These are phyloP conservation scores for Nannochloropsis salina DNA, from an alignment of 108 stramenopile species.

Conservation along the genomic window DNA sequence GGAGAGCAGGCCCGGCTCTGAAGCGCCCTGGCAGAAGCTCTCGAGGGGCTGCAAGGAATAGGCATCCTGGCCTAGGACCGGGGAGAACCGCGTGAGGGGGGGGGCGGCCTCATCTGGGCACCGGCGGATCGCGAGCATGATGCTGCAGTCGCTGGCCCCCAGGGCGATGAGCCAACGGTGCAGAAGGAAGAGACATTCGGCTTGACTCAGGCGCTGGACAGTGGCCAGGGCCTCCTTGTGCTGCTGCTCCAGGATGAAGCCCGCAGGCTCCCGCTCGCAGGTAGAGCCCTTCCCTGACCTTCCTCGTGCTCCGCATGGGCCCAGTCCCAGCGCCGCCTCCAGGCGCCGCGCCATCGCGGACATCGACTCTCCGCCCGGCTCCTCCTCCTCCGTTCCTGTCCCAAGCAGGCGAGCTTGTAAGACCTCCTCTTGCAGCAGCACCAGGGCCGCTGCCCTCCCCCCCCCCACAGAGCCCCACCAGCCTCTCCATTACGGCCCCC, in stretches of 20 bases:
- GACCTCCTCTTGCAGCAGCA: background rate
- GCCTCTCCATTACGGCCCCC: background rate
- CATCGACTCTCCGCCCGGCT: background rate
- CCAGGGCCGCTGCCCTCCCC: background rate
- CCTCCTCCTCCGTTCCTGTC: background rate
- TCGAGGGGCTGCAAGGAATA: background rate
- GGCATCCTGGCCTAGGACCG: background rate
- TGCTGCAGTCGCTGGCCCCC: constrained; percentile 7
- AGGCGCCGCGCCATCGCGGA: background rate
- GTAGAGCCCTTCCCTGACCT: background rate
- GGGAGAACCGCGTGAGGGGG: background rate
- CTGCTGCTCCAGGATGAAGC: background rate
- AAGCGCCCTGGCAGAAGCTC: background rate
- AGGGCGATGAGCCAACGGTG: constrained; percentile 12
- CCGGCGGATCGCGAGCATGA: background rate
- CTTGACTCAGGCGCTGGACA: background rate
- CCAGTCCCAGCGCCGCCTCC: background rate
- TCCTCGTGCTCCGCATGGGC: background rate
- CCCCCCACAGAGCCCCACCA: background rate
- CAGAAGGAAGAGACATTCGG: background rate
- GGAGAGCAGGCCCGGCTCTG: background rate
- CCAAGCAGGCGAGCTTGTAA: background rate
- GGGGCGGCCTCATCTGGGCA: background rate
- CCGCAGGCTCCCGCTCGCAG: background rate
- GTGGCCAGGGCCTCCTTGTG: constrained; percentile 2